A percentile compares a stretch with the other conserved stretches of the same genome.
These are phyloP conservation scores for Aeschynomene evenia DNA, from an alignment of 306 rosid genomes.

Conservation along the genomic window DNA sequence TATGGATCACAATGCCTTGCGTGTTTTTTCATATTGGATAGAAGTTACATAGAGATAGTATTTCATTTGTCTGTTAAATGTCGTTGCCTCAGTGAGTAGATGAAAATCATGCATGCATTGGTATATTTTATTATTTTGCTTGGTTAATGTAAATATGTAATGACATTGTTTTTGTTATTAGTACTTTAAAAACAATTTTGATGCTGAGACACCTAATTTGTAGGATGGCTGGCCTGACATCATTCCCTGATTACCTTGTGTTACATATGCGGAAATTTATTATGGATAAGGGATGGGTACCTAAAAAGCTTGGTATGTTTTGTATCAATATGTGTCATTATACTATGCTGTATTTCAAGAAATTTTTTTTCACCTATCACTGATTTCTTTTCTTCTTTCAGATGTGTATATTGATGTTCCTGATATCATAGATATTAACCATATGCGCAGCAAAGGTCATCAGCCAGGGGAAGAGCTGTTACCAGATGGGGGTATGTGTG, in stretches of 20 bases:
- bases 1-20: background rate
- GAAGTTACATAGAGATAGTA: background rate
- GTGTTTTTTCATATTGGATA: background rate
- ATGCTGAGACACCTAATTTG: conserved; percentile 21
- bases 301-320: conserved; percentile 88
- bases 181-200: conserved; percentile 24
- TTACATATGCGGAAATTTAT: conserved; percentile 95
- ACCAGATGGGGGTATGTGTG: conserved; percentile 73
- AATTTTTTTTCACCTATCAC: background rate
- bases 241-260: conserved; percentile 94
- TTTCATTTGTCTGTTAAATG: background rate
- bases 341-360: background rate
- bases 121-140: background rate
- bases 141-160: background rate
- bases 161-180: background rate
- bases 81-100: background rate
- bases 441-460: conserved; percentile 81
- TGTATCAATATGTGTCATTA: background rate
- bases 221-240: conserved; percentile 84
- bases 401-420: conserved; percentile 97
- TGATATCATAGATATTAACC: conserved; percentile 88
- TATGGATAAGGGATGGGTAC: conserved; percentile 96
- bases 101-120: background rate
- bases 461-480: conserved; percentile 79
- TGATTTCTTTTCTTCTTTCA: conserved; percentile 38